These are phyloP conservation scores for Blastobotrys apis DNA, from an alignment of 1,139 yeast species.

Conservation along the genomic window DNA sequence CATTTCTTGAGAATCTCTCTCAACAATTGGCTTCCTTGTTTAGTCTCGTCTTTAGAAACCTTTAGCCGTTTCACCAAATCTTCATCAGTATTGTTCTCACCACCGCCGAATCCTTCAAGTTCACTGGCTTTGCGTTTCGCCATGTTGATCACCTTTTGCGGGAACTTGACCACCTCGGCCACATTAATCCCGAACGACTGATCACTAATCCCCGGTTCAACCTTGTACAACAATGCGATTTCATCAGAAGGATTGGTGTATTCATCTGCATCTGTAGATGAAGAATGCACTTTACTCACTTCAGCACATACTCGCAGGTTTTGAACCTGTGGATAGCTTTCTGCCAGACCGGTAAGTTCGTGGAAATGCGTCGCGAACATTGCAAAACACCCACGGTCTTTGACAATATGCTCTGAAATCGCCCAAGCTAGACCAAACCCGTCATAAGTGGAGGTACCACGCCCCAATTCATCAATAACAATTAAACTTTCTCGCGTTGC, in stretches of 20 bases:
- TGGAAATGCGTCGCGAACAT: slow-evolving; percentile 97
- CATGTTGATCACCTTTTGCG: slow-evolving; percentile 82
- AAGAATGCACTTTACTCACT: slow-evolving; percentile 44
- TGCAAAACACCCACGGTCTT: slow-evolving; percentile 67
- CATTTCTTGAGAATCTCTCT: slow-evolving; percentile 57
- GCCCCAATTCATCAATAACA: slow-evolving; percentile 89
- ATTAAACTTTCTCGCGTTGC: slow-evolving; percentile 82
- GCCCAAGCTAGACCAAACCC: slow-evolving; percentile 99
- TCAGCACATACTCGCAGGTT: slow-evolving; percentile 95
- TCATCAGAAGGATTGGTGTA: slow-evolving; percentile 45
- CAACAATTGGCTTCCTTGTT: slow-evolving; percentile 52
- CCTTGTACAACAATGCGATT: slow-evolving; percentile 83
- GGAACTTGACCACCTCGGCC: slow-evolving; percentile 92
- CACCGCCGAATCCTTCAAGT: slow-evolving; percentile 60
- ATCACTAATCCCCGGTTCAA: slow-evolving; percentile 87
- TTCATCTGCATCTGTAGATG: slow-evolving; percentile 17
- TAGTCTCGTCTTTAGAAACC: slow-evolving; percentile 45
- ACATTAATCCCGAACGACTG: slow-evolving; percentile 97
- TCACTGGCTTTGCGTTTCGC: slow-evolving; percentile 92
- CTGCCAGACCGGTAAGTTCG: slow-evolving; percentile 77
- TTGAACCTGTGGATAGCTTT: slow-evolving; percentile 56
- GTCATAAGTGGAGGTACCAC: slow-evolving; percentile 96
- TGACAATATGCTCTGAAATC: slow-evolving; percentile 79
- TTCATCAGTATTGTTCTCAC: slow-evolving; percentile 32
- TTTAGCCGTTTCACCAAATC: slow-evolving; percentile 17